Evolutionary conservation across 73 alveolate genomes (phyloP).

Genomic region (Paramecium sexaurelia): DNA sequence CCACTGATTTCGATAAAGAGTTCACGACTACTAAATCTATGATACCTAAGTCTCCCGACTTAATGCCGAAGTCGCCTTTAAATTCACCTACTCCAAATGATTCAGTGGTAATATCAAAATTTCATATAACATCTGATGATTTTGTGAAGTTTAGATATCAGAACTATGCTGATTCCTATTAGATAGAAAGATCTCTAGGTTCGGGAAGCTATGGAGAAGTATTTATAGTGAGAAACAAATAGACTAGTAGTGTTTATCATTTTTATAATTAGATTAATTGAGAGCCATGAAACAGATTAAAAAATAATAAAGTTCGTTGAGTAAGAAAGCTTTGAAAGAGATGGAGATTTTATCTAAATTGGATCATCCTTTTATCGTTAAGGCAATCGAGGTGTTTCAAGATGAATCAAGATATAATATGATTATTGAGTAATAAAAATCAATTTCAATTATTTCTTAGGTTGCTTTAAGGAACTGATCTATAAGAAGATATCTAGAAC

Average conservation of each 20-base stretch:
- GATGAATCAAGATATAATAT: conserved; percentile 1
- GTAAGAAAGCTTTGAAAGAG: neutral
- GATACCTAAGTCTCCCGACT: neutral
- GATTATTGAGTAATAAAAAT: conserved; percentile 63
- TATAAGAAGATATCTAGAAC: conserved; percentile 59
- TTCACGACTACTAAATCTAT: neutral
- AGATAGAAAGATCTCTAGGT: neutral
- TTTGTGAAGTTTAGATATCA: neutral
- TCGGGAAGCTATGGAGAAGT: neutral
- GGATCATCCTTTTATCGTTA: conserved; percentile 64
- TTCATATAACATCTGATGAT: neutral
- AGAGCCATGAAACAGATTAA: conserved; percentile 15
- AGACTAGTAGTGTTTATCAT: neutral
- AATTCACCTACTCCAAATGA: neutral
- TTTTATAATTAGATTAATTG: neutral
- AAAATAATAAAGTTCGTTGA: neutral
- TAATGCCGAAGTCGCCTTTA: neutral
- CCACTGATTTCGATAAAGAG: neutral
- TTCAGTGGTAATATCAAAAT: neutral
- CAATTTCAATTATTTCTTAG: neutral
- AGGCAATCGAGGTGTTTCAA: conserved; percentile 25
- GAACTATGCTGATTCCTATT: neutral
- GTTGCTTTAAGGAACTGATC: neutral
- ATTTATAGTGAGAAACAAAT: neutral
- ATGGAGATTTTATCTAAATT: neutral